phyloP scores from a whole-genome alignment of 2,329 filamentous ascomycete genomes.

The Phoma sp. region DNA sequence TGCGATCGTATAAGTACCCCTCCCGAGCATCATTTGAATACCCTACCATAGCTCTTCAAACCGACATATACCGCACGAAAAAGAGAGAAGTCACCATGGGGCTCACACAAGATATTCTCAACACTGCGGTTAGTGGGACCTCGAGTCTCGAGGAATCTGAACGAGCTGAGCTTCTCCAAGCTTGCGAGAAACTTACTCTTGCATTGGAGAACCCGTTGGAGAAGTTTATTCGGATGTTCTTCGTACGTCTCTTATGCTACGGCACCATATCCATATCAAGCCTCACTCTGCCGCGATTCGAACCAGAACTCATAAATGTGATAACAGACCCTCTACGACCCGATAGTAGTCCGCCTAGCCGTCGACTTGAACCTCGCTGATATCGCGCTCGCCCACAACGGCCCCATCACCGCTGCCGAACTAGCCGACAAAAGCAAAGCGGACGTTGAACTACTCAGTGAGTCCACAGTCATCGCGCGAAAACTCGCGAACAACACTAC shows the following conservation, averaged over 20 bases:
- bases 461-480: background rate
- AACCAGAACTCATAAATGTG: too few relatives aligned
- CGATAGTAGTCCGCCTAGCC: slow-evolving; percentile 17
- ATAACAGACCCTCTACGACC: slow-evolving; percentile 10
- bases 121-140: slow-evolving; percentile 4
- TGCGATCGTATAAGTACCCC: background rate
- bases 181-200: slow-evolving; percentile 8
- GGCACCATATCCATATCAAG: too few relatives aligned
- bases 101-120: slow-evolving; percentile 7
- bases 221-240: slow-evolving; percentile 12
- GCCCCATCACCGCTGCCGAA: slow-evolving; percentile 13
- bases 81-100: too few relatives aligned
- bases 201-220: slow-evolving; percentile 18
- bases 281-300: too few relatives aligned
- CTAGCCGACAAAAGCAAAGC: slow-evolving; percentile 19
- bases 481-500: too few relatives aligned
- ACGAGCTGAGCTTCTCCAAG: slow-evolving; percentile 15
- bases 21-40: too few relatives aligned
- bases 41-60: too few relatives aligned
- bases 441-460: slow-evolving; percentile 19
- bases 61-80: too few relatives aligned
- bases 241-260: slow-evolving; percentile 12
- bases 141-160: slow-evolving; percentile 16
- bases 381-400: slow-evolving; percentile 14
- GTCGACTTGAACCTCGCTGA: slow-evolving; percentile 26